Percentiles rank a stretch among this genome's conserved stretches.
Conservation (phyloP, 352 stramenopile genomes). For the Pythium sukuiense region DNA sequence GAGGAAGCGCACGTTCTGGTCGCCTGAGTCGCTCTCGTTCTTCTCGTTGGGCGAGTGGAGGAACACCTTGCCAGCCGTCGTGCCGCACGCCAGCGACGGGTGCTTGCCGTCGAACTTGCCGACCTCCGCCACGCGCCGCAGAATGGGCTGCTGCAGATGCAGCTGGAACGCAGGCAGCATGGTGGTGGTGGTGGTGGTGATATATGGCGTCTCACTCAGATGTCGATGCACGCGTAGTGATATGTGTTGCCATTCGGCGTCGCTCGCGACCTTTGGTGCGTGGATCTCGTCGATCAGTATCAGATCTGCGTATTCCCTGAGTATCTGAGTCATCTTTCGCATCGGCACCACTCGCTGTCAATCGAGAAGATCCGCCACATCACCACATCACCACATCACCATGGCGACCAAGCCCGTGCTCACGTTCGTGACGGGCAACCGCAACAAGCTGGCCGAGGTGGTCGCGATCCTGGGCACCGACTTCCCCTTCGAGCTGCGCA, state of each 20-base stretch:
- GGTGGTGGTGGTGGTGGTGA: neutral
- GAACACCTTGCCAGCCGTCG: constrained; percentile 90
- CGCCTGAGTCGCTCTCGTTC: constrained; percentile 44
- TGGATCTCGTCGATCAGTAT: neutral
- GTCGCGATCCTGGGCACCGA: constrained; percentile 77
- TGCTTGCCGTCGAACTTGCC: constrained; percentile 84
- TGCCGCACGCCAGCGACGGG: constrained; percentile 77
- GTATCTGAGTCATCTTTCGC: neutral
- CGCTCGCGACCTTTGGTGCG: constrained; percentile 11
- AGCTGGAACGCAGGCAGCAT: constrained; percentile 85
- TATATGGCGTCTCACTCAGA: neutral
- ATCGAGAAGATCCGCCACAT: neutral
- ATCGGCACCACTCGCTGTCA: neutral
- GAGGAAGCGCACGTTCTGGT: constrained; percentile 80
- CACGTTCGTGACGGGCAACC: constrained; percentile 87
- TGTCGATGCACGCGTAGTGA: neutral
- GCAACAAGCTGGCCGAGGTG: constrained; percentile 85
- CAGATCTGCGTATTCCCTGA: neutral
- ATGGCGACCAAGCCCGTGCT: constrained; percentile 42
- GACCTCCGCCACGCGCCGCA: constrained; percentile 69
- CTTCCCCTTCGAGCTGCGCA: constrained; percentile 92
- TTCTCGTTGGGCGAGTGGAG: constrained; percentile 88
- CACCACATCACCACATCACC: neutral
- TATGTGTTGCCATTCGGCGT: neutral
- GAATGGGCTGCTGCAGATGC: constrained; percentile 77